A percentile compares a stretch with the other conserved stretches of the same genome.
Evolutionary conservation across 495 filamentous ascomycete genomes (phyloP).

Genomic region (Neurospora africana): DNA sequence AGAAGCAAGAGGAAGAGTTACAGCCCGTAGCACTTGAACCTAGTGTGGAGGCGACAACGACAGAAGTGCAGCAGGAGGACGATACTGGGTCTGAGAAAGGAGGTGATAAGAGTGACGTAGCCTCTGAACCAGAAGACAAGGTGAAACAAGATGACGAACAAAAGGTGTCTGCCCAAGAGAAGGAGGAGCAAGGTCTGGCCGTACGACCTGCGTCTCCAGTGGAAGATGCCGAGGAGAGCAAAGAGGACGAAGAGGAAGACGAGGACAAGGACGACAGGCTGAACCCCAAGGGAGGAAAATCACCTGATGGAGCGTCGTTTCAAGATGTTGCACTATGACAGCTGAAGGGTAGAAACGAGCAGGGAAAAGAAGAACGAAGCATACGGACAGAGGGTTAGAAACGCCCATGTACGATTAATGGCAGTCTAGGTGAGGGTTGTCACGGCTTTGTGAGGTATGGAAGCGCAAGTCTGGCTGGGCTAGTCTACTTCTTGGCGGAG

Average conservation of each 20-base stretch:
- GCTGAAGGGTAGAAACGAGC: neutral
- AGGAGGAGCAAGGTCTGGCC: slow-evolving; percentile 39
- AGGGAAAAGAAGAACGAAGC: neutral
- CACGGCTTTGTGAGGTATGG: neutral
- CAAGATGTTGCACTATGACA: slow-evolving; percentile 43
- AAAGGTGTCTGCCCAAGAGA: slow-evolving; percentile 44
- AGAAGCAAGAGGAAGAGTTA: neutral
- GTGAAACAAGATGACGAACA: slow-evolving; percentile 38
- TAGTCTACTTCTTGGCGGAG: neutral
- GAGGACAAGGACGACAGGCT: slow-evolving; percentile 22
- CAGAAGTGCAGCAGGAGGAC: slow-evolving; percentile 15
- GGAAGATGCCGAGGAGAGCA: slow-evolving; percentile 21
- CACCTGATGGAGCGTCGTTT: slow-evolving; percentile 37
- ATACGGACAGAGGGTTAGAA: neutral
- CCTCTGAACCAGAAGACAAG: slow-evolving; percentile 22
- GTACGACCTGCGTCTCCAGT: slow-evolving; percentile 26
- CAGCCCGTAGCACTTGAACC: slow-evolving; percentile 7
- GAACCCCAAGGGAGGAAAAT: slow-evolving; percentile 27
- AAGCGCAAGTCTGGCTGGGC: neutral
- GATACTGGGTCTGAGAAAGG: slow-evolving; percentile 17
- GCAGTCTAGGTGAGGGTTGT: neutral
- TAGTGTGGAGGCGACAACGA: slow-evolving; percentile 15
- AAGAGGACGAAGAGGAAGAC: slow-evolving; percentile 26
- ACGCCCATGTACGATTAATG: neutral
- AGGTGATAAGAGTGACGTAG: slow-evolving; percentile 11